phyloP scores from a whole-genome alignment of 306 rosid genomes.

The Ziziphus jujuba region DNA sequence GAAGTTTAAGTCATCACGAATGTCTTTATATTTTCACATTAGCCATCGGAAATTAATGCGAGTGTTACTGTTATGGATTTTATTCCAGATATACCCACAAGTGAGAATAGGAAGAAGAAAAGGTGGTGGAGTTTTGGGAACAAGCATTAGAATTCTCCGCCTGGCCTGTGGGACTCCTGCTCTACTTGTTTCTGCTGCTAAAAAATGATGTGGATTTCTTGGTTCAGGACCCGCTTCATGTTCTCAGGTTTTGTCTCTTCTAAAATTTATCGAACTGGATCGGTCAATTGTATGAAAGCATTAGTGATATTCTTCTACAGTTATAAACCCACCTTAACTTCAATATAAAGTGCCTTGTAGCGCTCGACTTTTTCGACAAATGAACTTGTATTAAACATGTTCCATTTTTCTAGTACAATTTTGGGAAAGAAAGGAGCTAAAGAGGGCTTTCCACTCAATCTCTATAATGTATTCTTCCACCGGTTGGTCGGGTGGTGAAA shows the following conservation, averaged over 20 bases:
- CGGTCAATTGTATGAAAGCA: background rate
- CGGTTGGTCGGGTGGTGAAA: too few species aligned
- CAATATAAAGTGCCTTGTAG: too few species aligned
- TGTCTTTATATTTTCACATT: background rate
- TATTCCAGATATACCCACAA: conserved; percentile 51
- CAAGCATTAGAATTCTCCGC: conserved; percentile 40
- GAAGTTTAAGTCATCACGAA: background rate
- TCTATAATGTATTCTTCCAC: too few species aligned
- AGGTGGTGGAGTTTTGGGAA: conserved; percentile 81
- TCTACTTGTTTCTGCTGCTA: background rate
- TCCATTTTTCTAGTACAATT: too few species aligned
- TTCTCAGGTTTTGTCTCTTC: background rate
- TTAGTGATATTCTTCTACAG: background rate
- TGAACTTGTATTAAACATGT: too few species aligned
- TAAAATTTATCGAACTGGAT: background rate
- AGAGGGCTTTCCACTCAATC: too few species aligned
- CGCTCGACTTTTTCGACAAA: too few species aligned
- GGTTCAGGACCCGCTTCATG: conserved; percentile 12
- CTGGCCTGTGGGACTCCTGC: too few species aligned
- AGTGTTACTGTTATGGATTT: conserved; percentile 17
- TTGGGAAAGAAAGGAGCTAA: too few species aligned
- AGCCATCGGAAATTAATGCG: background rate
- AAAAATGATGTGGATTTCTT: conserved; percentile 7
- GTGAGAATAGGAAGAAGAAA: conserved; percentile 67
- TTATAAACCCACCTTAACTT: too few species aligned